phyloP scores from a whole-genome alignment of 2,329 filamentous ascomycete species.

The Aspergillus fischeri region DNA sequence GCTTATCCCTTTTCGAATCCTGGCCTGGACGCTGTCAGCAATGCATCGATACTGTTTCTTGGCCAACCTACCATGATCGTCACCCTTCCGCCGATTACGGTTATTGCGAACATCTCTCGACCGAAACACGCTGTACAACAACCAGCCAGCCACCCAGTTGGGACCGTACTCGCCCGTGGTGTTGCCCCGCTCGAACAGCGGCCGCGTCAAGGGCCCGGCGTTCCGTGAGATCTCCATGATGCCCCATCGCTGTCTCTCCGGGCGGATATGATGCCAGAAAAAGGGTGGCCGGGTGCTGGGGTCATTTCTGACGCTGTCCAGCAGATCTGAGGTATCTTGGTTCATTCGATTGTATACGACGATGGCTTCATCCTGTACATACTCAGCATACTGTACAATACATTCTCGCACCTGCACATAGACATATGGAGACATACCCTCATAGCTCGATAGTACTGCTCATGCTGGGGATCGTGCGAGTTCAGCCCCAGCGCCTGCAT shows the following conservation, averaged over 20 bases:
- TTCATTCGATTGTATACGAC: slow-evolving; percentile 41
- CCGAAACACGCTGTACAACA: slow-evolving; percentile 47
- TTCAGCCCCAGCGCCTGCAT: slow-evolving; percentile 42
- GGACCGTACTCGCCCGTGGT: slow-evolving; percentile 43
- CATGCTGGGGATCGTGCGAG: slow-evolving; percentile 39
- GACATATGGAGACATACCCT: slow-evolving; percentile 31
- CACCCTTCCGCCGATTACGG: slow-evolving; percentile 39
- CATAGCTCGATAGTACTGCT: slow-evolving; percentile 44
- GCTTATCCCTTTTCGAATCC: slow-evolving; percentile 18
- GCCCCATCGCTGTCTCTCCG: slow-evolving; percentile 40
- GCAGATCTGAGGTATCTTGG: slow-evolving; percentile 36
- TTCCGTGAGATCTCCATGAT: slow-evolving; percentile 42
- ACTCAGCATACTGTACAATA: neutral
- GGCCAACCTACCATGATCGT: slow-evolving; percentile 16
- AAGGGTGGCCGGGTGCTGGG: slow-evolving; percentile 38
- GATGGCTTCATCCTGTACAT: slow-evolving; percentile 42
- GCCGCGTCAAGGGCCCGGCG: slow-evolving; percentile 35
- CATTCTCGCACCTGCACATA: neutral
- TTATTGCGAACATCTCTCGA: slow-evolving; percentile 45
- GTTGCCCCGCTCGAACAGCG: slow-evolving; percentile 37
- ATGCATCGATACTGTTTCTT: neutral
- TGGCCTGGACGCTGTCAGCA: slow-evolving; percentile 12
- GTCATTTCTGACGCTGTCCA: slow-evolving; percentile 38
- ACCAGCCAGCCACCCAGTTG: slow-evolving; percentile 45
- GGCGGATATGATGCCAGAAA: slow-evolving; percentile 46